Evolutionary conservation across 169 alveolate genomes (phyloP).

Genomic region (Cryptosporidium ryanae): DNA sequence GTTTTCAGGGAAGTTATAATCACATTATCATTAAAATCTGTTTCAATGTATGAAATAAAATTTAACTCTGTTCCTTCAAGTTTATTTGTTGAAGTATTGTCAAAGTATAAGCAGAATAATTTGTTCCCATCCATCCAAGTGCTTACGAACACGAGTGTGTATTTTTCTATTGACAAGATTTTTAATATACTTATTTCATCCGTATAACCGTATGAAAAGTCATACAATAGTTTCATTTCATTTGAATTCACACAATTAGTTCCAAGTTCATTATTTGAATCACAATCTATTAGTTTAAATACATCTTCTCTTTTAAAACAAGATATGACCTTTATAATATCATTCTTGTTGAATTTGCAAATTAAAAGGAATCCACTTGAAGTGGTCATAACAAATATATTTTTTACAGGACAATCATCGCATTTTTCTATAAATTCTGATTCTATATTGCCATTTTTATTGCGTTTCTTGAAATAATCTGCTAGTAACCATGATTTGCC

Average conservation of each 20-base stretch:
- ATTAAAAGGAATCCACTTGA: constrained; percentile 9
- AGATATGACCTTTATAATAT: neutral
- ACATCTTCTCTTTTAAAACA: neutral
- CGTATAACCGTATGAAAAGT: neutral
- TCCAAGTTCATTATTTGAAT: neutral
- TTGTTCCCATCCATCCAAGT: constrained; percentile 59
- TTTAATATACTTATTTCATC: constrained; percentile 38
- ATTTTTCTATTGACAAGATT: constrained; percentile 5
- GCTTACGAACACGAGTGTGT: constrained; percentile 20
- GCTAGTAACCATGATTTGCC: constrained; percentile 7
- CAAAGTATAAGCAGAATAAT: constrained; percentile 14
- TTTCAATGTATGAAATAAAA: constrained; percentile 13
- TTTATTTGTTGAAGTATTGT: neutral
- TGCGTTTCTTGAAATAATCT: constrained; percentile 5
- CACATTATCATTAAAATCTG: constrained; percentile 39
- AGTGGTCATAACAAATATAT: neutral
- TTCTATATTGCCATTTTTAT: neutral
- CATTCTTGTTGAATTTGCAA: constrained; percentile 18
- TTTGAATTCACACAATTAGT: neutral
- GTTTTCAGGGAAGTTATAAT: constrained; percentile 23
- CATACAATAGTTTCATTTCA: constrained; percentile 1
- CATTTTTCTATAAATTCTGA: constrained; percentile 38
- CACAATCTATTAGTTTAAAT: neutral
- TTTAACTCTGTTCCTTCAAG: neutral
- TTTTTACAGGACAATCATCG: neutral